These are phyloP conservation scores for Fomitopsis betulina DNA, from an alignment of 1,284 basidiomycete species.

Conservation along the genomic window DNA sequence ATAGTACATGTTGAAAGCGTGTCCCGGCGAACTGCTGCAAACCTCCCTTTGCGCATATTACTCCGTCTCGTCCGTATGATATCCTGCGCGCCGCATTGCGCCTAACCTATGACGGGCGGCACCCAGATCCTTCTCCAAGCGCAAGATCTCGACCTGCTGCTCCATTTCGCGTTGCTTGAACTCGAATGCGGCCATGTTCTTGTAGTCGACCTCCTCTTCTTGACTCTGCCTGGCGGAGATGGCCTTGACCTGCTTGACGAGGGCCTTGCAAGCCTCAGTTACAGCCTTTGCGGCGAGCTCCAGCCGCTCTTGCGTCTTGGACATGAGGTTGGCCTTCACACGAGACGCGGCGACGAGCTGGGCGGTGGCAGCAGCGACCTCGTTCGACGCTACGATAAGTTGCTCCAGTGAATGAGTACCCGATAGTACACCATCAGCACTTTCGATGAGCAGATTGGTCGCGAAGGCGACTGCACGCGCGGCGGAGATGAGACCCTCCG, in stretches of 20 bases:
- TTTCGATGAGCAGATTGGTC: conserved; percentile 95
- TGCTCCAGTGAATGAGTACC: conserved; percentile 97
- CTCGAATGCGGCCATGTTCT: conserved; percentile 89
- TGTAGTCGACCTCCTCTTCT: conserved; percentile 86
- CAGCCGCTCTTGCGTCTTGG: conserved; percentile 94
- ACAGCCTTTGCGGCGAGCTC: conserved; percentile 98
- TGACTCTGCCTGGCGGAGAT: conserved; percentile 81
- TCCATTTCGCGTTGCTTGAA: conserved; percentile 99
- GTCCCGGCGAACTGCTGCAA: neutral
- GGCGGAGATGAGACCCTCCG: conserved; percentile 97
- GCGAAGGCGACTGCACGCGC: conserved; percentile 98
- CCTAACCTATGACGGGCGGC: conserved; percentile 84
- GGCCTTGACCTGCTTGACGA: conserved; percentile 96
- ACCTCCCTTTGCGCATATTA: conserved; percentile 7
- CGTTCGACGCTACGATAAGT: conserved; percentile 98
- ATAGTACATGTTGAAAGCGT: conserved; percentile 4
- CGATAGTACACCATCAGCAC: conserved; percentile 94
- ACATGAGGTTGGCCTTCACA: conserved; percentile 98
- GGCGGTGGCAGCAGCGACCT: conserved; percentile 94
- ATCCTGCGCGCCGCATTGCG: conserved; percentile 88
- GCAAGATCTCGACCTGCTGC: conserved; percentile 97
- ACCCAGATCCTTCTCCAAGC: conserved; percentile 92
- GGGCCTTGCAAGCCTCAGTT: conserved; percentile 96
- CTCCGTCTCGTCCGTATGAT: conserved; percentile 69
- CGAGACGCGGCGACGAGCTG: conserved; percentile 98